phyloP scores from a whole-genome alignment of 2,329 filamentous ascomycete genomes.

The Metarhizium guizhouense region DNA sequence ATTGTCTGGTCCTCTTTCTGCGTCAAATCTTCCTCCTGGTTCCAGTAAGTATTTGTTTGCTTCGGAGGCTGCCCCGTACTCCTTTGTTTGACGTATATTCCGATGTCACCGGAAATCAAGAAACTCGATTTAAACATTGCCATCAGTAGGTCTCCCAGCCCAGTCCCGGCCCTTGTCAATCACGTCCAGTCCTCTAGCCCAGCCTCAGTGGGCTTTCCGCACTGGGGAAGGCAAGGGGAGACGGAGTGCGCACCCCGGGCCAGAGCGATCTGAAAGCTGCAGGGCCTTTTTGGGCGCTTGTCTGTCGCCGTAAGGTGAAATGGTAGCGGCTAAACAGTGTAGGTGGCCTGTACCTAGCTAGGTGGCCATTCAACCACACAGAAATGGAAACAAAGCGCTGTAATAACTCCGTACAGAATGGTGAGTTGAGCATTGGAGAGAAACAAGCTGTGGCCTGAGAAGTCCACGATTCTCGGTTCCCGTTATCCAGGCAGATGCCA shows the following conservation, averaged over 20 bases:
- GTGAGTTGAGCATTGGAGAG: not conserved
- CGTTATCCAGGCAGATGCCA: not conserved
- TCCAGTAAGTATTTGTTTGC: not conserved
- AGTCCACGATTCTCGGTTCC: not conserved
- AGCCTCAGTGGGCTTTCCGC: constrained; percentile 2
- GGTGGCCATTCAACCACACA: not conserved
- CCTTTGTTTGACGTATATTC: not conserved
- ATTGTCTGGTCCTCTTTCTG: not conserved
- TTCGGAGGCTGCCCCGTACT: not conserved
- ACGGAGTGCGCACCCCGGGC: not conserved
- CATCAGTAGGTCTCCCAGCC: not conserved
- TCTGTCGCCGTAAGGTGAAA: not conserved
- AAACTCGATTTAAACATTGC: too few relatives aligned
- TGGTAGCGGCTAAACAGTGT: not conserved
- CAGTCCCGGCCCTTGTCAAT: not conserved
- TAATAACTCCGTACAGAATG: not conserved
- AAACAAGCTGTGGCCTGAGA: too few relatives aligned
- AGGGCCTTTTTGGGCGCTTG: not conserved
- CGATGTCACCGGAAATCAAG: not conserved
- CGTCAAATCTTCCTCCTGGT: not conserved
- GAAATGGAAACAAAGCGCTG: not conserved
- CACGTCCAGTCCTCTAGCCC: not conserved
- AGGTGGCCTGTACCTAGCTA: not conserved
- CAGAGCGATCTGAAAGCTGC: not conserved
- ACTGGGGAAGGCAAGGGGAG: constrained; percentile 2